phyloP scores from a whole-genome alignment of 2,329 filamentous ascomycete species.

The Lasiodiplodia sp. region DNA sequence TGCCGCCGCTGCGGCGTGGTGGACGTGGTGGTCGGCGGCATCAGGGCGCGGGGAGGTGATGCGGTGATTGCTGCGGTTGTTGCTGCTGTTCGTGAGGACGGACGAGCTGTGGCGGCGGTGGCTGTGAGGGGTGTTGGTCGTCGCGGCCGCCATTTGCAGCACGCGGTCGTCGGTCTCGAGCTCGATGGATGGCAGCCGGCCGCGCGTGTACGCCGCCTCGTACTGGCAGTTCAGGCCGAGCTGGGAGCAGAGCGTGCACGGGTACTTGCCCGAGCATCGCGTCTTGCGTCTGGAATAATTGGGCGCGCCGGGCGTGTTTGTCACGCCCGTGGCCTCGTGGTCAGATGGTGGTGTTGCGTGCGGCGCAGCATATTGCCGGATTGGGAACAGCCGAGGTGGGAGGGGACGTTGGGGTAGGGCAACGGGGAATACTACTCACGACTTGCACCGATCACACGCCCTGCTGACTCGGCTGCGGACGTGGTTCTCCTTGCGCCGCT shows the following conservation, averaged over 20 bases:
- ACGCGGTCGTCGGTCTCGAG: constrained; percentile 38
- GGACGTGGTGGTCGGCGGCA: not conserved
- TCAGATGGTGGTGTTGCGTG: constrained; percentile 31
- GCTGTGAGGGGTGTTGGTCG: not conserved
- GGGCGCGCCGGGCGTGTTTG: not conserved
- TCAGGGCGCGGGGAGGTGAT: not conserved
- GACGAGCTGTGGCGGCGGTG: not conserved
- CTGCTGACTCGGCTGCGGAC: constrained; percentile 55
- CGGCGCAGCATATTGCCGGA: not conserved
- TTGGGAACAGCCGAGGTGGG: not conserved
- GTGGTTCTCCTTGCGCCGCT: constrained; percentile 43
- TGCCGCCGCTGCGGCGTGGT: too few species aligned
- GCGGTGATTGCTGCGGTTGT: not conserved
- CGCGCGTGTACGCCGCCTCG: constrained; percentile 58
- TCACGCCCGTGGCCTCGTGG: not conserved
- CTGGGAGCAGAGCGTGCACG: constrained; percentile 44
- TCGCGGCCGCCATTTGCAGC: constrained; percentile 14
- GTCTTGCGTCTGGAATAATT: constrained; percentile 43
- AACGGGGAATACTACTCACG: constrained; percentile 41
- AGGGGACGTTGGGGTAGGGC: not conserved
- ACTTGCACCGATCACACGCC: constrained; percentile 59
- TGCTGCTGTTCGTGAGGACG: not conserved
- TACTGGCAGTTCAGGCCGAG: constrained; percentile 55
- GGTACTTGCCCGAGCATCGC: constrained; percentile 46
- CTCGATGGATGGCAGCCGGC: constrained; percentile 52